Evolutionary conservation across 176 grass and related monocot species (phyloP).

Genomic region (Cocos nucifera): DNA sequence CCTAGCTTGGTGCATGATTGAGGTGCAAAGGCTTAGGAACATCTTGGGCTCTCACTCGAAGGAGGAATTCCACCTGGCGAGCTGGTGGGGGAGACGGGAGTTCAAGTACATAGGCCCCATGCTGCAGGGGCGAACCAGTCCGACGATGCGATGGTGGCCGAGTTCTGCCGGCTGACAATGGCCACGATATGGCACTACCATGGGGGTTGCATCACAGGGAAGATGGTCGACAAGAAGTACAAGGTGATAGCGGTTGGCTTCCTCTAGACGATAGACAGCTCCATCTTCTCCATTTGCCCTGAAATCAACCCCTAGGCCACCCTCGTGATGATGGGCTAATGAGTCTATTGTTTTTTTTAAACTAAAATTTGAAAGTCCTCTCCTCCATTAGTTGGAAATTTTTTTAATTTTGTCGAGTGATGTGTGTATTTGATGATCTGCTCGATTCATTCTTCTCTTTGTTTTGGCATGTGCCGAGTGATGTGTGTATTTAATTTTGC

Average conservation of each 20-base stretch:
- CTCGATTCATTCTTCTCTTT: too few relatives aligned
- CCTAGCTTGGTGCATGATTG: slow-evolving; percentile 36
- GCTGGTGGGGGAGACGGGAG: too few relatives aligned
- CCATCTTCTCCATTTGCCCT: slow-evolving; percentile 48
- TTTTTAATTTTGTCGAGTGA: too few relatives aligned
- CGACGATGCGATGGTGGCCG: slow-evolving; percentile 29
- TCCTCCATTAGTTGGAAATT: too few relatives aligned
- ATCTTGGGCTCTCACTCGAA: too few relatives aligned
- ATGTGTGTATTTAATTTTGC: too few relatives aligned
- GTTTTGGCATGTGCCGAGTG: too few relatives aligned
- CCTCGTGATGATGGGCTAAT: slow-evolving; percentile 91
- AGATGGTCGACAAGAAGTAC: slow-evolving; percentile 61
- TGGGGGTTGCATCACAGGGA: slow-evolving; percentile 19
- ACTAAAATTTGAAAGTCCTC: too few relatives aligned
- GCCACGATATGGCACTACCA: slow-evolving; percentile 88
- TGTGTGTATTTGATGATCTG: too few relatives aligned
- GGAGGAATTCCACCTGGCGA: too few relatives aligned
- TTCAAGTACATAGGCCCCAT: too few relatives aligned
- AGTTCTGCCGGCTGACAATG: slow-evolving; percentile 53
- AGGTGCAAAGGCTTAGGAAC: slow-evolving; percentile 41
- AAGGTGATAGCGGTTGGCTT: slow-evolving; percentile 30
- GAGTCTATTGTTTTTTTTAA: background rate
- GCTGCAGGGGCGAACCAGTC: slow-evolving; percentile 12
- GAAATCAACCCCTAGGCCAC: slow-evolving; percentile 83
- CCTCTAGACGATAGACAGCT: slow-evolving; percentile 67